Base-by-base conservation (phyloP, 169 alveolate genomes). In the Plasmodium cynomolgi region DNA sequence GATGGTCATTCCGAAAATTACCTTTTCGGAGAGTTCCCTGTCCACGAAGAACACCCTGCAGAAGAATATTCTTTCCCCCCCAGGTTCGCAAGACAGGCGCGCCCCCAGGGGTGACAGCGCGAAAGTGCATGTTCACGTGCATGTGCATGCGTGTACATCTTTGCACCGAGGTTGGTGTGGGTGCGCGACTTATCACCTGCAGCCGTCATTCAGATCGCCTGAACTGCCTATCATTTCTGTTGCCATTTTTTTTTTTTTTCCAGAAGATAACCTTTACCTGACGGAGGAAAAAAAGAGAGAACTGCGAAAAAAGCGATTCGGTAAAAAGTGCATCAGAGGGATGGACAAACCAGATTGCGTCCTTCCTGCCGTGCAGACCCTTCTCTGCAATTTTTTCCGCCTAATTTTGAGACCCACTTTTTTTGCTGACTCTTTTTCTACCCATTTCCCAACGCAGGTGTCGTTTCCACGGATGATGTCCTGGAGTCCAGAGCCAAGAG, bases 401-500 rank as follows among this genome's bases (percentile, higher is more conserved):
- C 15, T 23, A 15, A 34, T 11, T 71, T 71, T 84, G 34, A 68
- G 2, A 68, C 74, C 77, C 44, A 20, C 15, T 31, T n/a, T 56
- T 17, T 6, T 85, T 85, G 34, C 39, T 9, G 3, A 74, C 20
- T 75, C 23, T 7, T 34, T 7, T 37, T 81, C 29, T 81, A 47
- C 71, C 44, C 41, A 17, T 17, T 83, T 83, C 56, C 15, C n/a
- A n/a, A 44, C 23, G 54, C 58, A 62, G 94, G 83, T 39, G 29
- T 20, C 74, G 91, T 88, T 20, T 79, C 86, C n/a, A 88, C 72
- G 33, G 91, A 79, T 62, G 94, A 79, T 15, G 91, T 58, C 17
- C 91, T 88, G 29, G 94, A 88, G 34, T 88, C 94, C 11, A 88
- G 94, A 62, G 94, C 94, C 6, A 88, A 88, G 58, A 88, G 94